These are phyloP conservation scores for Colletotrichum nymphaeae DNA, from an alignment of 2,329 filamentous ascomycete genomes.

Conservation along the genomic window DNA sequence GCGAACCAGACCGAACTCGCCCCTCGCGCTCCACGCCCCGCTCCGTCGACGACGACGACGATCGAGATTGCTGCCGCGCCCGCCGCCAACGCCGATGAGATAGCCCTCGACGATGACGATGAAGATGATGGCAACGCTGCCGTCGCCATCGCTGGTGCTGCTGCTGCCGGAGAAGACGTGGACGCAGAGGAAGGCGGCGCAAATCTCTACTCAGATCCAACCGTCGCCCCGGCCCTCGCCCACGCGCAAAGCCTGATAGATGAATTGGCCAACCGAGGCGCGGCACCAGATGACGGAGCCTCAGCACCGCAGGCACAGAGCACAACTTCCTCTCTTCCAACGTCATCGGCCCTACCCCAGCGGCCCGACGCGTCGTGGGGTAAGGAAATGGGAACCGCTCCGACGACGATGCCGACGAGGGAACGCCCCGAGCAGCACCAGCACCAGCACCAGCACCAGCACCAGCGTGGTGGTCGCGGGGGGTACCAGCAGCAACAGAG, in stretches of 20 bases:
- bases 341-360: constrained; percentile 16
- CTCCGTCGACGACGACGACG: constrained; percentile 12
- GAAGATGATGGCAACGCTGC: constrained; percentile 47
- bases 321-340: background rate
- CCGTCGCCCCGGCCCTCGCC: constrained; percentile 33
- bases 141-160: constrained; percentile 50
- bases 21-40: constrained; percentile 33
- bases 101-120: constrained; percentile 53
- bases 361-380: constrained; percentile 34
- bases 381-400: constrained; percentile 9
- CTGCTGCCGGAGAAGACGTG: constrained; percentile 1
- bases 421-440: background rate
- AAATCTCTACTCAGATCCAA: constrained; percentile 9
- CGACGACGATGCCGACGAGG: constrained; percentile 17
- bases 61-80: constrained; percentile 5
- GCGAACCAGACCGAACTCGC: constrained; percentile 53
- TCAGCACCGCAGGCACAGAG: constrained; percentile 2
- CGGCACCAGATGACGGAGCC: background rate
- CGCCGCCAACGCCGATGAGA: constrained; percentile 56
- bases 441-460: background rate
- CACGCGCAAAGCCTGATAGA: constrained; percentile 33
- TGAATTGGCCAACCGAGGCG: constrained; percentile 12
- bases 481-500: constrained; percentile 3
- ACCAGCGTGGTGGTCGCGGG: background rate
- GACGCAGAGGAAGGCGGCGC: constrained; percentile 23